These are phyloP conservation scores for Aspergillus aculeatus DNA, from an alignment of 2,329 filamentous ascomycete species.

Conservation along the genomic window DNA sequence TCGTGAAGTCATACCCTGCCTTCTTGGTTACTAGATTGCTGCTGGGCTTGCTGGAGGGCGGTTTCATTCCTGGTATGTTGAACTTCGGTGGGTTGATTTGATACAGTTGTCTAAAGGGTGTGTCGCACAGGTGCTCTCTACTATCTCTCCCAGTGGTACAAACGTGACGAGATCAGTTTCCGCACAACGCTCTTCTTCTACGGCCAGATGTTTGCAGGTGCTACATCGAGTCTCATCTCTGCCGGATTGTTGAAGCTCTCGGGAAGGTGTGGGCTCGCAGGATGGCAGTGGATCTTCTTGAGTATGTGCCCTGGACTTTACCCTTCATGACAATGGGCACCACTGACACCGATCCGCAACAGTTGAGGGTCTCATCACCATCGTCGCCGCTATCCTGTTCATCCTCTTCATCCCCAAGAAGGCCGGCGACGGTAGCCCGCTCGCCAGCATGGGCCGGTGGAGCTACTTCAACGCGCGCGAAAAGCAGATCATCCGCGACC, in stretches of 20 bases:
- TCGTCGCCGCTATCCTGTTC: slow-evolving; percentile 43
- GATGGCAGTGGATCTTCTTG: slow-evolving; percentile 60
- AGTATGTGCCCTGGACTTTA: slow-evolving; percentile 19
- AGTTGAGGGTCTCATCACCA: slow-evolving; percentile 56
- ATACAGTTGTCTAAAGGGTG: background rate
- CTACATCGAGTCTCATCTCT: slow-evolving; percentile 40
- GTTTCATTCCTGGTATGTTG: slow-evolving; percentile 53
- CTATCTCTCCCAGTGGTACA: slow-evolving; percentile 57
- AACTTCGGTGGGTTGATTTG: background rate
- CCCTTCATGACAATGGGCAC: background rate
- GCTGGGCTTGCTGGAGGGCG: slow-evolving; percentile 55
- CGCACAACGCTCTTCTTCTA: slow-evolving; percentile 58
- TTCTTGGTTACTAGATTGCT: slow-evolving; percentile 54
- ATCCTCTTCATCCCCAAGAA: slow-evolving; percentile 42
- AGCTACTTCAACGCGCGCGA: slow-evolving; percentile 47
- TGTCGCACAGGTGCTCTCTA: slow-evolving; percentile 31
- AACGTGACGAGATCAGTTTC: slow-evolving; percentile 52
- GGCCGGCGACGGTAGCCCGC: slow-evolving; percentile 36
- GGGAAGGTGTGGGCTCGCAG: slow-evolving; percentile 48
- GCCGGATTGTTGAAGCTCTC: slow-evolving; percentile 50
- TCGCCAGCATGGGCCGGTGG: slow-evolving; percentile 39
- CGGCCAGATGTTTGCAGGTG: slow-evolving; percentile 54
- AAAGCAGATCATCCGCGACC: slow-evolving; percentile 41
- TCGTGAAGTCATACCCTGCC: slow-evolving; percentile 48
- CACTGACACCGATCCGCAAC: background rate